phyloP scores from a whole-genome alignment of 2,329 filamentous ascomycete species.

The Zasmidium angulare region DNA sequence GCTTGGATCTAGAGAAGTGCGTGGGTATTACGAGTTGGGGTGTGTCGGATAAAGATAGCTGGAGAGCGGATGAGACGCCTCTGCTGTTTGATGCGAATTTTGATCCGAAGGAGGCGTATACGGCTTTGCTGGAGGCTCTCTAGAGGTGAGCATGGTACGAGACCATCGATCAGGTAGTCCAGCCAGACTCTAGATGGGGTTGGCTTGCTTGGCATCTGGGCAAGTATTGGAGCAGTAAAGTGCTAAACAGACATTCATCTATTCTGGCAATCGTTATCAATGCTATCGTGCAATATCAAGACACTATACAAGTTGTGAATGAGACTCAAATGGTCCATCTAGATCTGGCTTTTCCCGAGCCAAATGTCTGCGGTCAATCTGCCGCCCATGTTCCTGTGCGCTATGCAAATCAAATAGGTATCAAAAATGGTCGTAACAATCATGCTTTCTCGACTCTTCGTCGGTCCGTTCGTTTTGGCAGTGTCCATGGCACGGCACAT shows the following conservation, averaged over 20 bases:
- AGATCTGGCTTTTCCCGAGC: not conserved
- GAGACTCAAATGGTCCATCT: not conserved
- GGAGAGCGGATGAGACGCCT: conserved; percentile 40
- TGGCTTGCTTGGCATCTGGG: not conserved
- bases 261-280: no score
- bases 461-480: conserved; percentile 44
- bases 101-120: conserved; percentile 45
- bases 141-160: not conserved
- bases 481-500: conserved; percentile 51
- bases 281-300: not conserved
- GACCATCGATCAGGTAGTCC: not conserved
- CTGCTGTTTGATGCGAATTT: conserved; percentile 45
- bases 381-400: conserved; percentile 3
- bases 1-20: conserved; percentile 59
- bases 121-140: conserved; percentile 24
- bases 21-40: conserved; percentile 62
- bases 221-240: no score
- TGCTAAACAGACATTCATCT: no score
- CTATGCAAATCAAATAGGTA: conserved; percentile 25
- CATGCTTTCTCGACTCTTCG: conserved; percentile 27
- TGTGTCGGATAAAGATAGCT: conserved; percentile 45
- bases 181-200: not conserved
- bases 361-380: not conserved
- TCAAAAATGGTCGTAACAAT: conserved; percentile 12
- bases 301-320: not conserved